Evolutionary conservation across 2,329 filamentous ascomycete genomes (phyloP), one percentile per base, ranked within the genome.

Genomic region (Pezicula rhizophila): DNA sequence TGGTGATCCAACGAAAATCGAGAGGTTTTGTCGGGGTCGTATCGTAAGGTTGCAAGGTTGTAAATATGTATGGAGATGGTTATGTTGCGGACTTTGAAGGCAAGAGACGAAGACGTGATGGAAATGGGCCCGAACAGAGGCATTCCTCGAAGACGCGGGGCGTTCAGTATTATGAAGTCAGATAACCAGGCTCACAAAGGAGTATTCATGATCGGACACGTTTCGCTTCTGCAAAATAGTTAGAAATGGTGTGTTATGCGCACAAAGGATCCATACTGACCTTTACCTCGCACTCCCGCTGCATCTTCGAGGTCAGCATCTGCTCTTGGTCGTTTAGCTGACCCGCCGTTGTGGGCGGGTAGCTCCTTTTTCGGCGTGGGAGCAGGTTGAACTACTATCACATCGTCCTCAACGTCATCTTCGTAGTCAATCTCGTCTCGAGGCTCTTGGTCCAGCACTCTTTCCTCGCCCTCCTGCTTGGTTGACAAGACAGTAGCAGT

Each of bases 361-460:
- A 47, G 40, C 12, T 38, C 47, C 23, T 46, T 15, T 15, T 42
- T 26, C 14, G 38, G 38, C 8, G n/a, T 28, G n/a, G 40, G 40
- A 28, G 40, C 25, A 25, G 25, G n/a, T 6, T 42, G n/a, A 17
- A 25, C 18, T 15, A 2, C n/a, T 25, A 14, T 6, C 20, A 28
- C n/a, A 14, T 26, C 18, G n/a, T 26, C 40, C 20, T 52, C 46
- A 18, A 52, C 51, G 23, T 54, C 58, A 17, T 68, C 61, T 31
- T 71, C 66, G 42, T 69, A 68, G 38, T 66, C 67, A 23, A 67
- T 67, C 43, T 72, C 69, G 35, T 2, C 57, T 57, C 2, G 50
- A 46, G 38, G 58, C 46, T 18, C 63, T 47, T n/a, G 45, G 45
- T 15, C 35, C 33, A 14, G 55, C 55, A 15, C 42, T 35, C 7